A percentile compares a stretch with the other conserved stretches of the same genome.
phyloP scores from a whole-genome alignment of 306 rosid genomes.

The Geum urbanum region DNA sequence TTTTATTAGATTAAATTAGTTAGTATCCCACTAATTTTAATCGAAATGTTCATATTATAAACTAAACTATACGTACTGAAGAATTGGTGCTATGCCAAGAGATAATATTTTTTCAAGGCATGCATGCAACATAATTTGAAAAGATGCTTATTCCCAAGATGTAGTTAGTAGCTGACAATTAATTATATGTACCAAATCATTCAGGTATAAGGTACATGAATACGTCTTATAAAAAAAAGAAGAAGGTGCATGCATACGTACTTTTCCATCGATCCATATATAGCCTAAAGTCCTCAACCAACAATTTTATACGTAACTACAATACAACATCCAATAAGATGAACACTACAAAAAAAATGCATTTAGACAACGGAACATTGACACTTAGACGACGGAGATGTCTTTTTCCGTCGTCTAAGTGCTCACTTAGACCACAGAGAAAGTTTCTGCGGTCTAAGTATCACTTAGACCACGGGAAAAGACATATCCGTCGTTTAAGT shows the following conservation, averaged over 20 bases:
- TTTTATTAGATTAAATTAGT: slow-evolving; percentile 9
- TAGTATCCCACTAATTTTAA: slow-evolving; percentile 18
- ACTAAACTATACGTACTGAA: neutral
- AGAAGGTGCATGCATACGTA: too few relatives aligned
- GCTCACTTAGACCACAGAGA: too few relatives aligned
- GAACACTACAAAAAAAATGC: too few relatives aligned
- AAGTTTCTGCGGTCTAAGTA: too few relatives aligned
- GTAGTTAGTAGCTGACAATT: neutral
- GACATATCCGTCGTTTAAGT: too few relatives aligned
- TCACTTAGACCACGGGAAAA: too few relatives aligned
- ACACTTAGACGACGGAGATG: too few relatives aligned
- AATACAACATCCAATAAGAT: slow-evolving; percentile 1
- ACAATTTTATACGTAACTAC: neutral
- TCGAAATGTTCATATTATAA: slow-evolving; percentile 11
- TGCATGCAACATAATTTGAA: too few relatives aligned
- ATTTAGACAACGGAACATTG: too few relatives aligned
- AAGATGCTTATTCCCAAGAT: slow-evolving; percentile 7
- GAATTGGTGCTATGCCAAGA: slow-evolving; percentile 24
- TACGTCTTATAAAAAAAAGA: too few relatives aligned
- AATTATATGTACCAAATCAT: slow-evolving; percentile 20
- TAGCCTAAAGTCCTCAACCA: neutral
- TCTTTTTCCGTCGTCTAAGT: too few relatives aligned
- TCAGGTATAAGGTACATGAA: slow-evolving; percentile 1
- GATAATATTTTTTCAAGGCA: slow-evolving; percentile 20
- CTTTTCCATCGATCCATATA: slow-evolving; percentile 25